Percentiles rank a stretch among this genome's conserved stretches.
Evolutionary conservation across 495 filamentous ascomycete genomes (phyloP).

Genomic region (Neurospora sp.): DNA sequence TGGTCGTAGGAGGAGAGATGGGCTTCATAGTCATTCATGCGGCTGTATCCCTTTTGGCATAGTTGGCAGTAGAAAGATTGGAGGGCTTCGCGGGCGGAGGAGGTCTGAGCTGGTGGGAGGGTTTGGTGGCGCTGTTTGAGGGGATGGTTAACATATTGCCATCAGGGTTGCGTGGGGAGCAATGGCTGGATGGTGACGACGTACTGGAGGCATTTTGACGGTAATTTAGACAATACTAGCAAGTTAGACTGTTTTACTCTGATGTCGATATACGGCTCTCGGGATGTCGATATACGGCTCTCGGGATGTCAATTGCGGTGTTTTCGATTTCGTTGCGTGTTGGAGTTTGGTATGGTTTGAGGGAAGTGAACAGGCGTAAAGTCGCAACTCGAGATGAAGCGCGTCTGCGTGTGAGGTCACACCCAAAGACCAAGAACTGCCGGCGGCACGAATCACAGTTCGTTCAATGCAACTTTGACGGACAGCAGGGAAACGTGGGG

Average conservation of each 20-base stretch:
- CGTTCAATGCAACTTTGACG: background rate
- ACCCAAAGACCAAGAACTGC: background rate
- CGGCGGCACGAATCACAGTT: background rate
- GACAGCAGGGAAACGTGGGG: background rate
- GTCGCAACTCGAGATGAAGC: background rate
- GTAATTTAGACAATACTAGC: background rate
- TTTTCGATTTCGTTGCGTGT: background rate
- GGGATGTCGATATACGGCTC: background rate
- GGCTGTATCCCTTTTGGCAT: conserved; percentile 59
- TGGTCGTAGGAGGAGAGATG: conserved; percentile 65
- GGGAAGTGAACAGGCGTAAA: background rate
- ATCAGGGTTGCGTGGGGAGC: conserved; percentile 4
- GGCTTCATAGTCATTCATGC: conserved; percentile 61
- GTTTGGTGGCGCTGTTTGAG: conserved; percentile 35
- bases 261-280: background rate
- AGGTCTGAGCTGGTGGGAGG: conserved; percentile 55
- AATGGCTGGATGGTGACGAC: conserved; percentile 5
- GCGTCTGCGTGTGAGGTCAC: background rate
- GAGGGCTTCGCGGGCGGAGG: conserved; percentile 78
- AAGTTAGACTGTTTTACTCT: too few species aligned
- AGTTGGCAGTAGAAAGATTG: conserved; percentile 80
- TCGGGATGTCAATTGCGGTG: background rate
- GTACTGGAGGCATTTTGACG: conserved; percentile 38
- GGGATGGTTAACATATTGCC: background rate
- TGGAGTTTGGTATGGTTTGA: background rate